A percentile compares a stretch with the other conserved stretches of the same genome.
Conservation (phyloP, 768 basidiomycete genomes). For the Phanerodontia chrysosporium region DNA sequence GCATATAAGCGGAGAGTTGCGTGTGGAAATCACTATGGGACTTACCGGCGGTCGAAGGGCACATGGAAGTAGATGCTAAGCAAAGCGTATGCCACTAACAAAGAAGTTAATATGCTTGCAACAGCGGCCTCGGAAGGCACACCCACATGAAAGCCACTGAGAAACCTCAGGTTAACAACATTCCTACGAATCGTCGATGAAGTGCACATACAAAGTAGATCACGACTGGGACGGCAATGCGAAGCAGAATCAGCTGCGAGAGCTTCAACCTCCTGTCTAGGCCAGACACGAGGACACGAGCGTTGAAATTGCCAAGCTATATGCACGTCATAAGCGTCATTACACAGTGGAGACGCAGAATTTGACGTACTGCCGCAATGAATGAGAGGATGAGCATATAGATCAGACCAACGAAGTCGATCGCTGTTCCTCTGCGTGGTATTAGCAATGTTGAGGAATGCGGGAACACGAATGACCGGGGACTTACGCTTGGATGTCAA, state of each 20-base stretch:
- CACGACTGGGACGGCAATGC: conserved; percentile 34
- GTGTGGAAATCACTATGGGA: neutral
- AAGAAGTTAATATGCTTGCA: conserved; percentile 36
- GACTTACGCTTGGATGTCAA: conserved; percentile 55
- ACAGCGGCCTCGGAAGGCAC: conserved; percentile 35
- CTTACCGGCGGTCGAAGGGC: conserved; percentile 37
- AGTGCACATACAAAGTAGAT: conserved; percentile 32
- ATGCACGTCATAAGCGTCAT: conserved; percentile 6
- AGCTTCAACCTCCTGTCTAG: conserved; percentile 36
- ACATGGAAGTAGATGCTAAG: conserved; percentile 58
- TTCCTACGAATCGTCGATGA: neutral
- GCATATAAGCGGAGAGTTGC: neutral
- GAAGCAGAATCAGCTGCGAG: conserved; percentile 35
- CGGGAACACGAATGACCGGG: no score
- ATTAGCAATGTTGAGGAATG: no score
- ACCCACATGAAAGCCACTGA: conserved; percentile 31
- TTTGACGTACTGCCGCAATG: conserved; percentile 9
- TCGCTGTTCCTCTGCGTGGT: conserved; percentile 22
- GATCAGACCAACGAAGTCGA: conserved; percentile 30
- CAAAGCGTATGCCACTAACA: conserved; percentile 42
- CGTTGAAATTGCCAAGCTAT: conserved; percentile 23
- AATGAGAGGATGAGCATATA: conserved; percentile 27
- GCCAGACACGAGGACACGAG: conserved; percentile 31
- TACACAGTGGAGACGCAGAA: no score
- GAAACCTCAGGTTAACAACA: neutral